Evolutionary conservation across 129 eudicot species (phyloP).

Genomic region (Chrysanthemum lavandulifolium): DNA sequence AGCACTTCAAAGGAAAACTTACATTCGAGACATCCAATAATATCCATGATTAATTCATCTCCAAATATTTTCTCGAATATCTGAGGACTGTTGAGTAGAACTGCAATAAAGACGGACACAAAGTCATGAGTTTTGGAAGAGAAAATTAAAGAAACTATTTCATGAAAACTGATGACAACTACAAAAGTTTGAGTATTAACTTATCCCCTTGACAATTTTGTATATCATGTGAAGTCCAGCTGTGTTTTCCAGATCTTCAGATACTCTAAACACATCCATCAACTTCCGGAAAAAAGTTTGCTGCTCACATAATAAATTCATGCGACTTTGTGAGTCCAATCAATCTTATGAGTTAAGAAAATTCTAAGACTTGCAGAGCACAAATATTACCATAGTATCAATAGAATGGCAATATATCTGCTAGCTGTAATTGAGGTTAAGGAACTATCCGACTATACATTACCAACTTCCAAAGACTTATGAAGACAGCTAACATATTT

Average conservation of each 20-base stretch:
- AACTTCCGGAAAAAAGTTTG: slow-evolving; percentile 76
- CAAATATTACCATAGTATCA: not conserved
- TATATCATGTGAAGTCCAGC: slow-evolving; percentile 81
- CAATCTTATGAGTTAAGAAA: slow-evolving; percentile 15
- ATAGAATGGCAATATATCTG: not conserved
- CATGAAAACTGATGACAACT: slow-evolving; percentile 7
- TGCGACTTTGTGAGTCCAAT: slow-evolving; percentile 11
- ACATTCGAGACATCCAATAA: slow-evolving; percentile 94
- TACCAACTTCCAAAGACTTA: too few relatives aligned
- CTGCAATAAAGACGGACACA: slow-evolving; percentile 43
- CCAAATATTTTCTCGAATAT: slow-evolving; percentile 85
- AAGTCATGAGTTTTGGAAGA: slow-evolving; percentile 7
- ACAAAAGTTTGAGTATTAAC: slow-evolving; percentile 44
- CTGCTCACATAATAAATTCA: slow-evolving; percentile 42
- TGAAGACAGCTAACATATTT: too few relatives aligned
- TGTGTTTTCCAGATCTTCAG: slow-evolving; percentile 75
- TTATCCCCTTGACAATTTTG: slow-evolving; percentile 79
- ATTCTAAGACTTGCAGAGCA: slow-evolving; percentile 4
- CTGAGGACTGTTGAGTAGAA: slow-evolving; percentile 71
- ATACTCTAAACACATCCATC: slow-evolving; percentile 74
- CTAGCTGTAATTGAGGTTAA: slow-evolving; percentile 1
- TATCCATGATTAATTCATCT: slow-evolving; percentile 81
- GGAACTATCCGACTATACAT: not conserved
- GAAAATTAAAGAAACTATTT: not conserved
- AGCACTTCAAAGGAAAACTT: slow-evolving; percentile 28